These are phyloP conservation scores for Russula griseocarnosa DNA, from an alignment of 768 basidiomycete genomes.

Conservation along the genomic window DNA sequence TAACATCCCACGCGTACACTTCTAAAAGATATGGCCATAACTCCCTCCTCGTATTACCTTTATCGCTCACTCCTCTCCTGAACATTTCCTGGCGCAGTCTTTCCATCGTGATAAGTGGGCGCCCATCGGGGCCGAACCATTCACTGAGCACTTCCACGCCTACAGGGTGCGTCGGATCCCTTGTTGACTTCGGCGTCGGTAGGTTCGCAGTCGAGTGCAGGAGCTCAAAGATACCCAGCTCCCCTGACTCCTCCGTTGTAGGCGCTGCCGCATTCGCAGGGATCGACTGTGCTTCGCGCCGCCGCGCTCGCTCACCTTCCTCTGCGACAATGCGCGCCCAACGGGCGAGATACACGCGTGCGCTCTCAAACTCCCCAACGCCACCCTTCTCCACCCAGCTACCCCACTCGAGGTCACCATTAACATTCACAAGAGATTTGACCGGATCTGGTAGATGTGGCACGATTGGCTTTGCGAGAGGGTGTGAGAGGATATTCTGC, in stretches of 20 bases:
- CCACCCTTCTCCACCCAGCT: conserved; percentile 92
- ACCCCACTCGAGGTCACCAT: conserved; percentile 90
- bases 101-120: conserved; percentile 58
- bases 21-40: conserved; percentile 91
- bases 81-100: conserved; percentile 79
- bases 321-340: conserved; percentile 98
- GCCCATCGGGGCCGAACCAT: conserved; percentile 76
- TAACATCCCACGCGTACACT: conserved; percentile 76
- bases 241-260: conserved; percentile 30
- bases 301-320: conserved; percentile 88
- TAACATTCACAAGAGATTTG: conserved; percentile 80
- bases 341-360: conserved; percentile 89
- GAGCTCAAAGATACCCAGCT: conserved; percentile 84
- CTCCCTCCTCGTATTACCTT: conserved; percentile 56
- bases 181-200: conserved; percentile 76
- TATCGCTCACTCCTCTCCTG: conserved; percentile 58
- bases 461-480: conserved; percentile 91
- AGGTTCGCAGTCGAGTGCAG: conserved; percentile 74
- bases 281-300: conserved; percentile 70
- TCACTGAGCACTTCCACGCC: conserved; percentile 65
- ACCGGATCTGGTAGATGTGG: conserved; percentile 96
- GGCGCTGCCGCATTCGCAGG: conserved; percentile 46
- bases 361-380: conserved; percentile 94
- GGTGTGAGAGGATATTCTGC: conserved; percentile 92
- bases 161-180: conserved; percentile 75